A percentile compares a stretch with the other conserved stretches of the same genome.
phyloP scores from a whole-genome alignment of 1,139 yeast species.

The Yamadazyma diospyri region DNA sequence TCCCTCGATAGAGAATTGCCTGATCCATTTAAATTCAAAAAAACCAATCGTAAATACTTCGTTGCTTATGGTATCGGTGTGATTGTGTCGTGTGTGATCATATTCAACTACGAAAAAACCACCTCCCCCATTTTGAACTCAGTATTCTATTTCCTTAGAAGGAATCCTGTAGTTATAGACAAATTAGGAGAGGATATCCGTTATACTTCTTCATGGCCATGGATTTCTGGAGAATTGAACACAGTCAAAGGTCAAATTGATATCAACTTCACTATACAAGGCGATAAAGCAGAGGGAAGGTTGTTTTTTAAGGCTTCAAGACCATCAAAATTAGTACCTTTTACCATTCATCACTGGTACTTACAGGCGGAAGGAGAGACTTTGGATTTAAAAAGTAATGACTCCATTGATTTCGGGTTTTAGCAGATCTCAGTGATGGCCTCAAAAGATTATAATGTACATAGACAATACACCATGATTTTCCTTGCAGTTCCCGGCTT shows the following conservation, averaged over 20 bases:
- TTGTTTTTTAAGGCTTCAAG: constrained; percentile 59
- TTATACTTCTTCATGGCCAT: constrained; percentile 71
- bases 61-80: constrained; percentile 61
- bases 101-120: constrained; percentile 89
- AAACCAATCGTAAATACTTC: constrained; percentile 52
- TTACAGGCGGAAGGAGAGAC: constrained; percentile 38
- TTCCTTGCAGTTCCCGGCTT: too few relatives aligned
- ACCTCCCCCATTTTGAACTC: constrained; percentile 85
- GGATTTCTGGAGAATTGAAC: constrained; percentile 84
- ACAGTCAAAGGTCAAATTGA: constrained; percentile 81
- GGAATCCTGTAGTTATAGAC: constrained; percentile 66
- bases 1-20: constrained; percentile 67
- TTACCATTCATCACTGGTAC: constrained; percentile 58
- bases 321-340: constrained; percentile 52
- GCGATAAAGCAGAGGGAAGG: constrained; percentile 51
- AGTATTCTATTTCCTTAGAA: constrained; percentile 79
- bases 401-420: constrained; percentile 8
- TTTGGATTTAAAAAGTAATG: constrained; percentile 40
- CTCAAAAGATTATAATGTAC: too few relatives aligned
- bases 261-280: constrained; percentile 66
- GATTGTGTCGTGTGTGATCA: constrained; percentile 60
- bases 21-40: constrained; percentile 63
- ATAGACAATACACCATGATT: too few relatives aligned
- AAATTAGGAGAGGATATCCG: constrained; percentile 73
- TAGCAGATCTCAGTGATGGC: too few relatives aligned